These are phyloP conservation scores for Candida sithepensis DNA, from an alignment of 805 yeast genomes.

Conservation along the genomic window DNA sequence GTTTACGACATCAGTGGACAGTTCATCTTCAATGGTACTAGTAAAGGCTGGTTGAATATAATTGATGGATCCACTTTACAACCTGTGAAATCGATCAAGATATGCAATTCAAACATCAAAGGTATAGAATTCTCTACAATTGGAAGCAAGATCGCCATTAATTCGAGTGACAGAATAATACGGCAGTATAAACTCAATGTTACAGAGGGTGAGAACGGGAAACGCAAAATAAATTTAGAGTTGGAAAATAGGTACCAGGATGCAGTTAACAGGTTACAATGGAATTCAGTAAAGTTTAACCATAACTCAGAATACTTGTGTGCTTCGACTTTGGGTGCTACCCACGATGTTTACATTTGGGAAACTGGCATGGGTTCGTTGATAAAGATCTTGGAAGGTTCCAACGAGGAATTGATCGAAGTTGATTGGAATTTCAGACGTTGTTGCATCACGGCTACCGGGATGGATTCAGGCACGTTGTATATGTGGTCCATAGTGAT, in stretches of 20 bases:
- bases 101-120: slow-evolving; percentile 71
- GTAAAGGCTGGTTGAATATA: slow-evolving; percentile 72
- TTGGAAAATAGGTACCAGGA: slow-evolving; percentile 84
- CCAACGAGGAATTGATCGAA: slow-evolving; percentile 80
- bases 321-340: slow-evolving; percentile 83
- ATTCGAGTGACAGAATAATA: slow-evolving; percentile 73
- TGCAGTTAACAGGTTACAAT: slow-evolving; percentile 80
- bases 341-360: slow-evolving; percentile 91
- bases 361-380: slow-evolving; percentile 86
- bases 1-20: slow-evolving; percentile 51
- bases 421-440: slow-evolving; percentile 81
- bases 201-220: not conserved
- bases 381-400: slow-evolving; percentile 85
- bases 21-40: slow-evolving; percentile 69
- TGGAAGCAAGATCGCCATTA: slow-evolving; percentile 62
- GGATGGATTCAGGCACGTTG: slow-evolving; percentile 78
- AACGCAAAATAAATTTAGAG: slow-evolving; percentile 38
- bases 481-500: slow-evolving; percentile 78
- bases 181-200: slow-evolving; percentile 47
- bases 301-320: slow-evolving; percentile 78
- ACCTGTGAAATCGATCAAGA: slow-evolving; percentile 41
- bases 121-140: slow-evolving; percentile 56
- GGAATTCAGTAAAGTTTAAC: slow-evolving; percentile 79
- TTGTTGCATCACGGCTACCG: slow-evolving; percentile 77
- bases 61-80: slow-evolving; percentile 27